A percentile compares a stretch with the other conserved stretches of the same genome.
Conservation (phyloP, 192 early-diverging fungal species). For the Coemansia sp. region DNA sequence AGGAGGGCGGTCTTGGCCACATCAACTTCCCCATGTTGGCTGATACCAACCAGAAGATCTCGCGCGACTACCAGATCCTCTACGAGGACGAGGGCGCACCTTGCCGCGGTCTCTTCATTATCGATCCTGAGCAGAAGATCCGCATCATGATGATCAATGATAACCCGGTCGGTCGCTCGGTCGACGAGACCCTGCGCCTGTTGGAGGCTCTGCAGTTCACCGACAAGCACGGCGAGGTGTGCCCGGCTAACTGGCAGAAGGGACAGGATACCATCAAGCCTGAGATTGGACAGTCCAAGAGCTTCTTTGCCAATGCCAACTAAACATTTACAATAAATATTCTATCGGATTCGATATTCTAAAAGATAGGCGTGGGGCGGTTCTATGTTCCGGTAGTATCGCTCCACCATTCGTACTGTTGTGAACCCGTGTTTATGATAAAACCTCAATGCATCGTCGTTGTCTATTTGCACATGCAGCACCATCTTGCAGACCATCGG, state of each 20-base stretch:
- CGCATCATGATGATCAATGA: slow-evolving; percentile 91
- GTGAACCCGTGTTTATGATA: slow-evolving; percentile 80
- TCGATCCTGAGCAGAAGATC: slow-evolving; percentile 84
- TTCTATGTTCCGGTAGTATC: slow-evolving; percentile 84
- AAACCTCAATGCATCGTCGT: slow-evolving; percentile 77
- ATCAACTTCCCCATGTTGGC: slow-evolving; percentile 89
- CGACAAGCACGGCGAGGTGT: slow-evolving; percentile 82
- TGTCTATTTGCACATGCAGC: slow-evolving; percentile 84
- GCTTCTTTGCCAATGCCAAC: slow-evolving; percentile 59
- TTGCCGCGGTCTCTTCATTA: slow-evolving; percentile 87
- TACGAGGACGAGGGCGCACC: slow-evolving; percentile 75
- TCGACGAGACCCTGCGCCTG: slow-evolving; percentile 84
- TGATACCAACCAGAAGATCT: slow-evolving; percentile 86
- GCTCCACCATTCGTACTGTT: slow-evolving; percentile 55
- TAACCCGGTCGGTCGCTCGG: slow-evolving; percentile 78
- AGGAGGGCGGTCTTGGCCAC: slow-evolving; percentile 88
- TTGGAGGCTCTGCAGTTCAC: slow-evolving; percentile 91
- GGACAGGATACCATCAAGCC: slow-evolving; percentile 75
- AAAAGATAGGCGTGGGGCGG: slow-evolving; percentile 78
- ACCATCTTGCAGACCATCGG: slow-evolving; percentile 59
- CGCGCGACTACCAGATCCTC: slow-evolving; percentile 84
- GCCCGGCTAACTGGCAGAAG: slow-evolving; percentile 82
- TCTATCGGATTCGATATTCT: slow-evolving; percentile 27
- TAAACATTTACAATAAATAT: not conserved
- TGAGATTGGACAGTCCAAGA: slow-evolving; percentile 60